A percentile compares a stretch with the other conserved stretches of the same genome.
Conservation (phyloP, 768 basidiomycete genomes). For the Pholiota conissans region DNA sequence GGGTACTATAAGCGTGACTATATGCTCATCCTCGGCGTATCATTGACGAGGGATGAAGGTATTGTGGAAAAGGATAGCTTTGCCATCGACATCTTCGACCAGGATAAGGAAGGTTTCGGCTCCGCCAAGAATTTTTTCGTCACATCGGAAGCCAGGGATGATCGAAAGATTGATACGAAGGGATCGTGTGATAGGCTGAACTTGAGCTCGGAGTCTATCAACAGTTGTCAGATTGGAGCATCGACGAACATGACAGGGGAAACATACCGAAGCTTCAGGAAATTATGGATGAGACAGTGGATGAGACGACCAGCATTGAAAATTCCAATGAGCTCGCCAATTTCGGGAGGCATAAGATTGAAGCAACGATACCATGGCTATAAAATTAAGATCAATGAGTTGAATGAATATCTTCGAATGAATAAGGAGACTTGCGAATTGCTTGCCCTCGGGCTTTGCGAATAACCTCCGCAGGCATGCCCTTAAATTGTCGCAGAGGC, state of each 20-base stretch:
- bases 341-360: constrained; percentile 86
- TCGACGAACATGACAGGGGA: background rate
- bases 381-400: background rate
- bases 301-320: constrained; percentile 92
- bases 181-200: constrained; percentile 94
- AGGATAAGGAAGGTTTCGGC: constrained; percentile 92
- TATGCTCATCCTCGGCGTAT: constrained; percentile 93
- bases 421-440: constrained; percentile 67
- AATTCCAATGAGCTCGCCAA: constrained; percentile 93
- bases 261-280: constrained; percentile 89
- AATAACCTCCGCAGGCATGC: constrained; percentile 81
- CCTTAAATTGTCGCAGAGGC: constrained; percentile 93
- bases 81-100: constrained; percentile 97
- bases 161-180: constrained; percentile 93
- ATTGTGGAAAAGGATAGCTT: constrained; percentile 94
- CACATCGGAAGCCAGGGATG: constrained; percentile 97
- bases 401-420: background rate
- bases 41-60: constrained; percentile 88
- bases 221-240: background rate
- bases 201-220: constrained; percentile 84
- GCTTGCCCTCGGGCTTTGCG: constrained; percentile 94
- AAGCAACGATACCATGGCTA: constrained; percentile 98
- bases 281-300: constrained; percentile 90
- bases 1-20: constrained; percentile 90
- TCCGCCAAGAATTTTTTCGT: constrained; percentile 86